Conservation (phyloP, 306 rosid species). For the Carpinus fangiana region DNA sequence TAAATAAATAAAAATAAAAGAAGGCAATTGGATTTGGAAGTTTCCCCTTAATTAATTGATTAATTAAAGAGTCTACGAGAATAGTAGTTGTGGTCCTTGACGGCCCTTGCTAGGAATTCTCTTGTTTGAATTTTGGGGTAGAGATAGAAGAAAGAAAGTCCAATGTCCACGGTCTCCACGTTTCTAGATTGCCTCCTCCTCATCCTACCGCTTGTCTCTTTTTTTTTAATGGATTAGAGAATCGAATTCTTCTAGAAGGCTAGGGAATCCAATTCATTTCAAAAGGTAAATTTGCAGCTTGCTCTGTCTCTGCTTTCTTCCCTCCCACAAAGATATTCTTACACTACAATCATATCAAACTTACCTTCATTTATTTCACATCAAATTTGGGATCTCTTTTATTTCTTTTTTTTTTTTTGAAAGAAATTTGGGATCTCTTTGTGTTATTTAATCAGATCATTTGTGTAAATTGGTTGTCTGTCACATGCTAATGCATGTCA, state of each 20-base stretch:
- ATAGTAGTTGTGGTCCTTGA: not conserved
- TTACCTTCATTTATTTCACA: not conserved
- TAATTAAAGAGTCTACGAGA: not conserved
- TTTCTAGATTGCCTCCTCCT: not conserved
- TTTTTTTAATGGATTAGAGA: not conserved
- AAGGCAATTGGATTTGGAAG: not conserved
- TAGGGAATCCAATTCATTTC: slow-evolving; percentile 3
- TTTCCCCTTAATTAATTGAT: too few relatives aligned
- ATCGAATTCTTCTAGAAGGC: slow-evolving; percentile 29
- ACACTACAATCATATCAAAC: not conserved
- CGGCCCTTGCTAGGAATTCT: not conserved
- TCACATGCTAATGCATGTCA: too few relatives aligned
- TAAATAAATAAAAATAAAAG: not conserved
- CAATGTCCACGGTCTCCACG: not conserved
- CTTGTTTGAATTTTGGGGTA: slow-evolving; percentile 11
- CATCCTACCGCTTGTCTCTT: not conserved
- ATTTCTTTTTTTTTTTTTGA: too few relatives aligned
- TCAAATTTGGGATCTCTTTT: too few relatives aligned
- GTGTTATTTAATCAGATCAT: too few relatives aligned
- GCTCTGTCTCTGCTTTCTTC: too few relatives aligned
- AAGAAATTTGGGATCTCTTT: too few relatives aligned
- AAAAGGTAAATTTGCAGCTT: not conserved
- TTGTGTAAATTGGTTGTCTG: too few relatives aligned
- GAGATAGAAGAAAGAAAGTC: not conserved
- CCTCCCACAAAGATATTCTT: not conserved